A percentile compares a stretch with the other conserved stretches of the same genome.
phyloP scores from a whole-genome alignment of 257 asterid species.

The Avicennia marina region DNA sequence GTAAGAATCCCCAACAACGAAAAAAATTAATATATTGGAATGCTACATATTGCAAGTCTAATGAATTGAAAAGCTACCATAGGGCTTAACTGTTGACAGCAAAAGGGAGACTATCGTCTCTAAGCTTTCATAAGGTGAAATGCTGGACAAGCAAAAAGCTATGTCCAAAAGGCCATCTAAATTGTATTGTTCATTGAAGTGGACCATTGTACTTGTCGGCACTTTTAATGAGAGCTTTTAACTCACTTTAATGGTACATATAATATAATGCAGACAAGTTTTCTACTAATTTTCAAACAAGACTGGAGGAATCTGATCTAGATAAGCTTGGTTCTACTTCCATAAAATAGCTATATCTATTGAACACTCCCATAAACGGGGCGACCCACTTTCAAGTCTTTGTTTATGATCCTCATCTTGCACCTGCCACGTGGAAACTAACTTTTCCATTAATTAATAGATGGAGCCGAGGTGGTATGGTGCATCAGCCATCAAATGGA shows the following conservation, averaged over 20 bases:
- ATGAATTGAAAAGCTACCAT: too few species aligned
- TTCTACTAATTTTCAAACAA: constrained; percentile 15
- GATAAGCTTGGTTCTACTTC: constrained; percentile 29
- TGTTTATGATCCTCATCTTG: constrained; percentile 24
- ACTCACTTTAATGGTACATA: background rate
- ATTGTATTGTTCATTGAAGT: constrained; percentile 24
- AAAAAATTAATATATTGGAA: too few species aligned
- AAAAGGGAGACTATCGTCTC: too few species aligned
- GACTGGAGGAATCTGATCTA: constrained; percentile 46
- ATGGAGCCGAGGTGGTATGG: constrained; percentile 24
- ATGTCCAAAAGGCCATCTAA: constrained; percentile 21
- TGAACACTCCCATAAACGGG: constrained; percentile 10
- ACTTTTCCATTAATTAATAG: constrained; percentile 26
- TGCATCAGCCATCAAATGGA: constrained; percentile 81
- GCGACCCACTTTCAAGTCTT: constrained; percentile 19
- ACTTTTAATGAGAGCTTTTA: constrained; percentile 16
- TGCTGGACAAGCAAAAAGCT: constrained; percentile 16
- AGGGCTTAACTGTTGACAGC: too few species aligned
- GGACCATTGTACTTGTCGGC: constrained; percentile 31
- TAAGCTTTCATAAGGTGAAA: background rate
- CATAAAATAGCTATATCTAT: background rate
- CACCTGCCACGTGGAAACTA: constrained; percentile 54
- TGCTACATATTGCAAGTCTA: too few species aligned
- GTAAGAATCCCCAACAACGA: too few species aligned
- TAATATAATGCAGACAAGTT: background rate